Conservation (phyloP, 306 rosid species). For the Elaeagnus macrophylla region DNA sequence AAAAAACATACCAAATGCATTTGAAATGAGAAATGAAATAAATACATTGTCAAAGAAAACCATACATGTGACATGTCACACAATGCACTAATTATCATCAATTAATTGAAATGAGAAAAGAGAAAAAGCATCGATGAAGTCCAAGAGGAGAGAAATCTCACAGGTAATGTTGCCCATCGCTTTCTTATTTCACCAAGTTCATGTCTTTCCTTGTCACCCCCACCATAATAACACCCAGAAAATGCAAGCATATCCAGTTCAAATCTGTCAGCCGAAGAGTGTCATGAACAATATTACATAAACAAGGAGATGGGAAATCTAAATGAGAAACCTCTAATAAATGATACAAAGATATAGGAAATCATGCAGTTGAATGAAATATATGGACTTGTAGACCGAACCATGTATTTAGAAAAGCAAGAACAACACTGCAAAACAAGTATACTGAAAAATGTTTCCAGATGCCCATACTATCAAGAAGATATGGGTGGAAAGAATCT, state of each 20-base stretch:
- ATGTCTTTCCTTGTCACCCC: conserved; percentile 86
- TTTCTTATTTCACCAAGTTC: conserved; percentile 95
- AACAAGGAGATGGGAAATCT: too few species aligned
- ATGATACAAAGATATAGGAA: too few species aligned
- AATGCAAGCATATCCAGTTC: conserved; percentile 99
- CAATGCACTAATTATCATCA: conserved; percentile 1
- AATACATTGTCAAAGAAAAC: too few species aligned
- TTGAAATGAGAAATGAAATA: neutral
- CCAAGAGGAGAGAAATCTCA: conserved; percentile 37
- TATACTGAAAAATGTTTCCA: neutral
- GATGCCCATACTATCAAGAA: neutral
- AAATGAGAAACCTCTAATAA: too few species aligned
- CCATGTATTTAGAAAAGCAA: too few species aligned
- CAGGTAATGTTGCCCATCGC: conserved; percentile 96
- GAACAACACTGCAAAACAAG: neutral
- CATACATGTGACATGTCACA: too few species aligned
- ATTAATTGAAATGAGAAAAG: conserved; percentile 3
- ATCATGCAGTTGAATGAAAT: too few species aligned
- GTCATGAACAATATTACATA: neutral
- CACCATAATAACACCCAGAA: conserved; percentile 97
- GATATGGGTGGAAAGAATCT: neutral
- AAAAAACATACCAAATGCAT: neutral
- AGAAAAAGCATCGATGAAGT: conserved; percentile 8
- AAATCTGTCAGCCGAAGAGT: conserved; percentile 57
- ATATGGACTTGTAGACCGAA: too few species aligned